Conservation (phyloP, 495 filamentous ascomycete species). For the Lentithecium fluviatile region DNA sequence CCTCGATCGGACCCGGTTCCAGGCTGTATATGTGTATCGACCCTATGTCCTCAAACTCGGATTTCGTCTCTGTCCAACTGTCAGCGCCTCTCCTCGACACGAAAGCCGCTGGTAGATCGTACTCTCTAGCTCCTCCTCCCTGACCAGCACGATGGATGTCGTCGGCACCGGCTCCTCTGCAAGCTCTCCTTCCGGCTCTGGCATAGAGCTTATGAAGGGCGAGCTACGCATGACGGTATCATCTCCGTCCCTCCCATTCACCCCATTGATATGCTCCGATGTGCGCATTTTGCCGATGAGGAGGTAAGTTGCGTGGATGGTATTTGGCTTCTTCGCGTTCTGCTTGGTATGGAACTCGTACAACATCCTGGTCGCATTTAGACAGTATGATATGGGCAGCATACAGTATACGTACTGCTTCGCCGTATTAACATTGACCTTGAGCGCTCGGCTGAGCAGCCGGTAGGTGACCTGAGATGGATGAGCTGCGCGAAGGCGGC, state of each 20-base stretch:
- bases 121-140: slow-evolving; percentile 81
- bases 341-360: slow-evolving; percentile 82
- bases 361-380: slow-evolving; percentile 65
- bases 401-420: slow-evolving; percentile 62
- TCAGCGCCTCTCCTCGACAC: background rate
- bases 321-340: slow-evolving; percentile 71
- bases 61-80: slow-evolving; percentile 58
- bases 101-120: slow-evolving; percentile 21
- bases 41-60: slow-evolving; percentile 64
- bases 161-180: slow-evolving; percentile 46
- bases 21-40: slow-evolving; percentile 89
- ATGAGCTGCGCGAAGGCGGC: background rate
- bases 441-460: slow-evolving; percentile 70
- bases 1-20: slow-evolving; percentile 66
- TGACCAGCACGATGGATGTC: slow-evolving; percentile 66
- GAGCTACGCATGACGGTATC: slow-evolving; percentile 75
- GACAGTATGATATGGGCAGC: background rate
- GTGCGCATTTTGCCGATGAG: slow-evolving; percentile 60
- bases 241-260: slow-evolving; percentile 51
- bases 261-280: slow-evolving; percentile 39
- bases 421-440: slow-evolving; percentile 76
- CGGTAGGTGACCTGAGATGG: slow-evolving; percentile 78
- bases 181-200: slow-evolving; percentile 52
- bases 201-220: slow-evolving; percentile 61
- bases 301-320: slow-evolving; percentile 84